Conservation (phyloP, 1,284 basidiomycete genomes). For the Sanghuangporus weigelae region DNA sequence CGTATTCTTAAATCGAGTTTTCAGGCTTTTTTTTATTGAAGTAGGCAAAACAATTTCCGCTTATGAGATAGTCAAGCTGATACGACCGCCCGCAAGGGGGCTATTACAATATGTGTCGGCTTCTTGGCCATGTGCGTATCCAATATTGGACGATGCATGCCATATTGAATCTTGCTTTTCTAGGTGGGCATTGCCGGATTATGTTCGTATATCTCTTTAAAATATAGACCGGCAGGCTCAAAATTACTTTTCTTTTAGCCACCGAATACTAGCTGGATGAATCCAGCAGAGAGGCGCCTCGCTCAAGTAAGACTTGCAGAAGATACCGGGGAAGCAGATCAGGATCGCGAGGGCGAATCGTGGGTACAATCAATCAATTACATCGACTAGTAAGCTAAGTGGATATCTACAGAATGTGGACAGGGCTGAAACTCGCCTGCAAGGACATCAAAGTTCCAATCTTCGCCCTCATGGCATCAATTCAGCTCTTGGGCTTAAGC, state of each 20-base stretch:
- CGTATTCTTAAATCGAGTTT: background rate
- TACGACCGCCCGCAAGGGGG: constrained; percentile 35
- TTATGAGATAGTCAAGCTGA: background rate
- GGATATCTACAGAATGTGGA: constrained; percentile 34
- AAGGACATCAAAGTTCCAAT: constrained; percentile 58
- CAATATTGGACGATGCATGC: background rate
- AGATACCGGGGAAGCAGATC: constrained; percentile 69
- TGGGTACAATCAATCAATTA: constrained; percentile 27
- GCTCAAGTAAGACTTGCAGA: constrained; percentile 70
- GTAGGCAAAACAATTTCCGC: constrained; percentile 26
- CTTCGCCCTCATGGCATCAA: constrained; percentile 49
- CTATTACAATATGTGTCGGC: constrained; percentile 52
- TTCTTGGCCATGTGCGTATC: constrained; percentile 48
- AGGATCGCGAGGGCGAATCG: constrained; percentile 50
- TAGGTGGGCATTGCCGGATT: constrained; percentile 24
- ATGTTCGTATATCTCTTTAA: constrained; percentile 19
- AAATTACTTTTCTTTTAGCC: constrained; percentile 33
- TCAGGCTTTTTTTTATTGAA: constrained; percentile 57
- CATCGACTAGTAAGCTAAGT: background rate
- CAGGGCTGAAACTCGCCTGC: constrained; percentile 53
- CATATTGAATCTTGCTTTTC: background rate
- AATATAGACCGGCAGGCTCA: background rate
- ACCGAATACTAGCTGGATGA: constrained; percentile 63
- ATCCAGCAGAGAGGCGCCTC: constrained; percentile 50
- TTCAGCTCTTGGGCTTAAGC: constrained; percentile 55